Conservation (phyloP, 2,329 filamentous ascomycete genomes). For the Elsinoe batatas region DNA sequence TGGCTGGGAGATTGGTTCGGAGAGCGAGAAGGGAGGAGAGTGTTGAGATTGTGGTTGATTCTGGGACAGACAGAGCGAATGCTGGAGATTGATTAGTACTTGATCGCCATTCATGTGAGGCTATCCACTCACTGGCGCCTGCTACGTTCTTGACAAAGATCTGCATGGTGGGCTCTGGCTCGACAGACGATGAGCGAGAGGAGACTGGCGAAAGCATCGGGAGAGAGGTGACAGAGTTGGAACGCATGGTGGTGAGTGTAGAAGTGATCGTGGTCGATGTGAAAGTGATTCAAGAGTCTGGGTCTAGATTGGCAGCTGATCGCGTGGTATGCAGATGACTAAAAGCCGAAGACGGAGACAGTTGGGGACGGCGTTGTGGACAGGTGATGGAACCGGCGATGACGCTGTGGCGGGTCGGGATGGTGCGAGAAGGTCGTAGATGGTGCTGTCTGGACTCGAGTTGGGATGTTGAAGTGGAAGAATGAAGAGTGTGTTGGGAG, state of each 20-base stretch:
- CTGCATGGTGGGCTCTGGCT: constrained; percentile 45
- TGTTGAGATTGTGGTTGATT: constrained; percentile 44
- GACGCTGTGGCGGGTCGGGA: constrained; percentile 6
- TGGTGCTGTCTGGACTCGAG: not conserved
- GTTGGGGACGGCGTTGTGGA: constrained; percentile 13
- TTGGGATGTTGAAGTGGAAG: not conserved
- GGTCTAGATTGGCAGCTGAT: not conserved
- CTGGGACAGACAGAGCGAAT: constrained; percentile 47
- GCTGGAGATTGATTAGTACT: constrained; percentile 30
- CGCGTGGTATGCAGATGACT: constrained; percentile 12
- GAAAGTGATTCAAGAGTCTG: not conserved
- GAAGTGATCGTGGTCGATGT: not conserved
- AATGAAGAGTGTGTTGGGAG: constrained; percentile 1
- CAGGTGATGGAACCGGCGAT: constrained; percentile 9
- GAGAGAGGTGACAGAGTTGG: constrained; percentile 33
- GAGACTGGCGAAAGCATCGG: constrained; percentile 24
- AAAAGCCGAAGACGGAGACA: constrained; percentile 9
- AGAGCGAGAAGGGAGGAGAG: constrained; percentile 48
- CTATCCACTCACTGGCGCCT: constrained; percentile 44
- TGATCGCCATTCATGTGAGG: constrained; percentile 19
- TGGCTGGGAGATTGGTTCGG: constrained; percentile 44
- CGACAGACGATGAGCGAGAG: constrained; percentile 30
- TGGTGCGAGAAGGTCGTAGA: not conserved
- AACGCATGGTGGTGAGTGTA: constrained; percentile 28
- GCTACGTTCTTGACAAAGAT: constrained; percentile 52